Percentiles rank a stretch among this genome's conserved stretches.
phyloP scores from a whole-genome alignment of 176 grass and related monocot species.

The Musa itinerans region DNA sequence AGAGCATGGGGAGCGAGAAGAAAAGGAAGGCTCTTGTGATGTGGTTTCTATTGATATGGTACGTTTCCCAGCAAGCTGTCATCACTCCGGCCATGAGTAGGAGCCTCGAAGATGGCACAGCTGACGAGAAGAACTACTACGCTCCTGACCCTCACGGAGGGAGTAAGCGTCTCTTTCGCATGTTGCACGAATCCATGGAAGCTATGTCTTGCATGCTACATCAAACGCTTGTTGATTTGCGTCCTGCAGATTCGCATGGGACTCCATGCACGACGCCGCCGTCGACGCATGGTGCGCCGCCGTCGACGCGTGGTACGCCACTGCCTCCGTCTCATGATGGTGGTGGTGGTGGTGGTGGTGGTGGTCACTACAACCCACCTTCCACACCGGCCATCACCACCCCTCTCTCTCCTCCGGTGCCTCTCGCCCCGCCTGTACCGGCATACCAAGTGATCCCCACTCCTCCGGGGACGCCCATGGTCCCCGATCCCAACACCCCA shows the following conservation, averaged over 20 bases:
- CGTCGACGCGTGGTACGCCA: neutral
- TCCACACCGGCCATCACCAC: neutral
- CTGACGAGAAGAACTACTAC: conserved; percentile 3
- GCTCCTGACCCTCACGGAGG: neutral
- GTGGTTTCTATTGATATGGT: neutral
- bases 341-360: neutral
- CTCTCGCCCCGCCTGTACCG: neutral
- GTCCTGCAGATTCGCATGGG: neutral
- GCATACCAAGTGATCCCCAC: neutral
- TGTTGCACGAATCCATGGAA: too few species aligned
- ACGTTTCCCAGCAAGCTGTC: neutral
- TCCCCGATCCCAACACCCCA: neutral
- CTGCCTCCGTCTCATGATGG: too few species aligned
- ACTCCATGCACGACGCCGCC: neutral
- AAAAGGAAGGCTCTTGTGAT: neutral
- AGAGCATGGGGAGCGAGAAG: neutral
- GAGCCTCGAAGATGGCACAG: neutral
- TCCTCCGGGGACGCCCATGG: neutral
- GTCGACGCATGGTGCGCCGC: neutral
- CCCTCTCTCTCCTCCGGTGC: neutral
- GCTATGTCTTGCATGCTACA: too few species aligned
- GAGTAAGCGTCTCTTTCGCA: neutral
- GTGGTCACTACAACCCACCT: neutral
- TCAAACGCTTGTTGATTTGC: neutral
- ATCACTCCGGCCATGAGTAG: neutral